Percentiles rank a stretch among this genome's conserved stretches.
Conservation (phyloP, 768 basidiomycete genomes). For the Suillus spraguei region DNA sequence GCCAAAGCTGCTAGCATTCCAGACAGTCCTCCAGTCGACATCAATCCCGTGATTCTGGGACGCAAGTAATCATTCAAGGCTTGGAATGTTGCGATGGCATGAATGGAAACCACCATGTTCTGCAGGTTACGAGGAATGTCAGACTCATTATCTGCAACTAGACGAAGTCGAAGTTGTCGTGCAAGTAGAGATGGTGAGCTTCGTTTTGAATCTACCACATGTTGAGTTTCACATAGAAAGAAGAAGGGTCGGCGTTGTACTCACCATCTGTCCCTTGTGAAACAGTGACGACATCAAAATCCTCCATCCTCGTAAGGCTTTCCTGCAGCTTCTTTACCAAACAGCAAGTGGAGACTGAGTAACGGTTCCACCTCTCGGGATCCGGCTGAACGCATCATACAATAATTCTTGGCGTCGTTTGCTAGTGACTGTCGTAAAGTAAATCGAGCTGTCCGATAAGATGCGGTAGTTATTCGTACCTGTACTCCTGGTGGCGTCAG, state of each 20-base stretch:
- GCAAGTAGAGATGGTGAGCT: conserved; percentile 92
- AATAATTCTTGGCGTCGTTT: conserved; percentile 75
- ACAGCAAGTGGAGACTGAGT: conserved; percentile 66
- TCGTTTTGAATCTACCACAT: conserved; percentile 76
- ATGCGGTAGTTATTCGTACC: conserved; percentile 15
- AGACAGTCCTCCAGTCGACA: conserved; percentile 67
- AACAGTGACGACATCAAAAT: conserved; percentile 92
- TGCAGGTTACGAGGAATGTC: conserved; percentile 86
- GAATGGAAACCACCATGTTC: conserved; percentile 95
- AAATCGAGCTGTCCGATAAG: conserved; percentile 13
- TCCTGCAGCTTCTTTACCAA: conserved; percentile 97
- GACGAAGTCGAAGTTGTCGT: conserved; percentile 84
- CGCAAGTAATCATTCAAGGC: conserved; percentile 95
- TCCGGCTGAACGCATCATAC: conserved; percentile 73
- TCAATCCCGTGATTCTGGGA: conserved; percentile 79
- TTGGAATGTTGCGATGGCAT: conserved; percentile 97
- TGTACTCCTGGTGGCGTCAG: conserved; percentile 57
- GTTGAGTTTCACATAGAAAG: conserved; percentile 4
- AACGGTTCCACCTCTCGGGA: conserved; percentile 43
- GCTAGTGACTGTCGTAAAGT: conserved; percentile 53
- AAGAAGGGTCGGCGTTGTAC: conserved; percentile 21
- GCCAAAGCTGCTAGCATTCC: conserved; percentile 92
- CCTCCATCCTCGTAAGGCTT: conserved; percentile 92
- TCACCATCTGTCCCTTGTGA: conserved; percentile 80
- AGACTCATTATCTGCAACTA: conserved; percentile 87